These are phyloP conservation scores for Filobasidium wieringae DNA, from an alignment of 768 basidiomycete genomes.

Conservation along the genomic window DNA sequence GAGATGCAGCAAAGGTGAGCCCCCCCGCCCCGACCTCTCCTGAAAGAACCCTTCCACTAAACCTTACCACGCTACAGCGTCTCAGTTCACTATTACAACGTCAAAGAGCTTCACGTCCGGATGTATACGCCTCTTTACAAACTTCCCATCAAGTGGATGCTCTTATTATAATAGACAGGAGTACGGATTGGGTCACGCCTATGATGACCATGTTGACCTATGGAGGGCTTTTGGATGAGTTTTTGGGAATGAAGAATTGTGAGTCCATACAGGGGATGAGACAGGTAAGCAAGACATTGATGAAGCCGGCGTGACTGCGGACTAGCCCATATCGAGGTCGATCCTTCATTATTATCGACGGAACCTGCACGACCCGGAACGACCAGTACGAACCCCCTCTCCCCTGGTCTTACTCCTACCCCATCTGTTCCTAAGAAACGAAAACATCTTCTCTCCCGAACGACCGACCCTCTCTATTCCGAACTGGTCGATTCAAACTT, in stretches of 20 bases:
- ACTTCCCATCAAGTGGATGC: constrained; percentile 53
- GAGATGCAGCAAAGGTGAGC: constrained; percentile 51
- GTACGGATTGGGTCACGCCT: constrained; percentile 89
- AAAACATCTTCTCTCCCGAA: constrained; percentile 70
- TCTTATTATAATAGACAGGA: constrained; percentile 77
- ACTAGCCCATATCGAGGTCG: constrained; percentile 42
- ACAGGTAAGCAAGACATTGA: too few relatives aligned
- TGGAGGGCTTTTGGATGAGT: constrained; percentile 87
- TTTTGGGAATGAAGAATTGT: constrained; percentile 83
- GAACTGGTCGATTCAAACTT: constrained; percentile 89
- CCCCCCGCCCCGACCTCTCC: too few relatives aligned
- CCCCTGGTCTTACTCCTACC: neutral
- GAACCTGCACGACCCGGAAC: neutral
- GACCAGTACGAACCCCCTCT: neutral
- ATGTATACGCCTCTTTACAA: constrained; percentile 26
- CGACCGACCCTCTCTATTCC: constrained; percentile 64
- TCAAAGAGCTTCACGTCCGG: constrained; percentile 31
- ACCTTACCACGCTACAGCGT: neutral
- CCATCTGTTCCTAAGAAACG: constrained; percentile 54
- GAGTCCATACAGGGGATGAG: constrained; percentile 33
- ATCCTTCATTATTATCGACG: constrained; percentile 31
- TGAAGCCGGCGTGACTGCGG: neutral
- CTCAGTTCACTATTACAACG: constrained; percentile 16
- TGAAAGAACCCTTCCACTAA: neutral
- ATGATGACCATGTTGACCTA: constrained; percentile 92